Evolutionary conservation across 2,329 filamentous ascomycete genomes (phyloP).

Genomic region (Fusarium drepaniforme): DNA sequence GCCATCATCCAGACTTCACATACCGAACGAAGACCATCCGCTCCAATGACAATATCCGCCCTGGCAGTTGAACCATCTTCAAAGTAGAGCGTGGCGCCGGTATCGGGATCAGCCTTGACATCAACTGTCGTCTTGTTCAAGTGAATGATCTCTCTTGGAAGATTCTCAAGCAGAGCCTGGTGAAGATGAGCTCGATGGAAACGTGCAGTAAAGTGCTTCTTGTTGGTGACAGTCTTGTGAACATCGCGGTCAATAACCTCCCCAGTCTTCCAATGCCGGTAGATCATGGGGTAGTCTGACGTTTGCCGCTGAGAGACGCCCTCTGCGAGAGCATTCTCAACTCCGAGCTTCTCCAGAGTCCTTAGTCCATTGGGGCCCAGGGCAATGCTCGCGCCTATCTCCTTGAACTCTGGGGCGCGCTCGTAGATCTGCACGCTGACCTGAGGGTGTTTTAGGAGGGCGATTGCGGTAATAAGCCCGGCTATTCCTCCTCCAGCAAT

Average conservation of each 20-base stretch:
- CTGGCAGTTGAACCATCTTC: conserved; percentile 57
- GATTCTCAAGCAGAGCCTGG: conserved; percentile 58
- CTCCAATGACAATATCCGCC: conserved; percentile 63
- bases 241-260: conserved; percentile 34
- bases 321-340: conserved; percentile 58
- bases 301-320: conserved; percentile 55
- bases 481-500: conserved; percentile 64
- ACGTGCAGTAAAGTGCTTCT: conserved; percentile 58
- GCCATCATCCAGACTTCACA: background rate
- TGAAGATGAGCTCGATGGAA: conserved; percentile 64
- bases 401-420: conserved; percentile 55
- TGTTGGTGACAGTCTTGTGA: conserved; percentile 55
- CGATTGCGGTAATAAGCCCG: conserved; percentile 62
- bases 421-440: conserved; percentile 64
- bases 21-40: conserved; percentile 65
- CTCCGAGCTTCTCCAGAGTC: conserved; percentile 63
- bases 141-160: conserved; percentile 56
- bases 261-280: conserved; percentile 49
- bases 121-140: conserved; percentile 56
- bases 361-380: conserved; percentile 66
- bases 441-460: conserved; percentile 54
- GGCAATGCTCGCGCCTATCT: conserved; percentile 54
- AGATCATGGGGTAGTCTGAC: conserved; percentile 59
- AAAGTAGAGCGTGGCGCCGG: conserved; percentile 55
- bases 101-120: conserved; percentile 46